Base-by-base conservation (phyloP, 306 rosid species). In the Rosa lucieae region DNA sequence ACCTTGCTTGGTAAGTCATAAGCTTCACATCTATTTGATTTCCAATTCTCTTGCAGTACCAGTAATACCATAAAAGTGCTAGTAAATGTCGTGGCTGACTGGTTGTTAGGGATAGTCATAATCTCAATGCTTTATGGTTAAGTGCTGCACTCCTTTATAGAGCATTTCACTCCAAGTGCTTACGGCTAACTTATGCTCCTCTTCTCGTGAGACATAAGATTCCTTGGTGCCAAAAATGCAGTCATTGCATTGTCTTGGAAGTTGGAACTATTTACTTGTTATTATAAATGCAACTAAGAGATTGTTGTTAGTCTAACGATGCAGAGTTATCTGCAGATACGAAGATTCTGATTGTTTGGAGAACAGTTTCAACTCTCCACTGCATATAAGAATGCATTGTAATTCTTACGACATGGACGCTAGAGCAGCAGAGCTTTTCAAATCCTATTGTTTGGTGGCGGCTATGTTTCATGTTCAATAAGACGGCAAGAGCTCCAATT, bases 1-100 rank as follows among this genome's bases (percentile, higher is more conserved):
- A 89, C 71, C 49, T 91, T 86, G 89, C 88, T 11, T 88, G 84
- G 97, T 86, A 86, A 82, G 90, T 71, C 48, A 2, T 46, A 67
- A 65, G n/a, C 46, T 47, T 67, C 47, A 39, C 67, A 21, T n/a
- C 23, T 62, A 65, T 17, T 51, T 51, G 37, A 10, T 67, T 20
- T 44, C 46, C 17, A 51, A 39, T 10, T 42, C 4, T 37, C 32
- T 66, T 26, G 15, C 48, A n/a, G 51, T 44, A 5, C 8, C 63
- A 26, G 48, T 67, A 39, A 67, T 47, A 67, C 44, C 26, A 13
- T 37, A 39, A 67, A 39, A 67, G 12, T 39, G 14, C 71, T 67
- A 37, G 71, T 67, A 63, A 5, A 14, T 37, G 46, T 42, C 4
- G 35, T 68, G 15, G 52, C 44, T 42, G 18, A 37, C n/a, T 66